Percentiles rank a stretch among this genome's conserved stretches.
Conservation (phyloP, 2,329 filamentous ascomycete species). For the Ophiostoma himal-ulmi region DNA sequence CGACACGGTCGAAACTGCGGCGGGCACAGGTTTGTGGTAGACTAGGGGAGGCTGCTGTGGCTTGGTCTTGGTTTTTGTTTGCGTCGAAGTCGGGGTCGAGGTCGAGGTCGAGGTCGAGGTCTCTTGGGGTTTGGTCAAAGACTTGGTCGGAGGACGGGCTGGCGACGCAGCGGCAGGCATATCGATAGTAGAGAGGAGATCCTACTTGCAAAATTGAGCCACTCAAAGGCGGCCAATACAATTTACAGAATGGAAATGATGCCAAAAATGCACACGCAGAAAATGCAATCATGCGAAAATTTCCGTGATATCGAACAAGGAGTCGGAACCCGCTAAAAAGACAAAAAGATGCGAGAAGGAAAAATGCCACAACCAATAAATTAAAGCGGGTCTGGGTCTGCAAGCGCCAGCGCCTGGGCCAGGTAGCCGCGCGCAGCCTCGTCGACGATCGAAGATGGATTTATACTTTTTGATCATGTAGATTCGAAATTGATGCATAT, state of each 20-base stretch:
- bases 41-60: conserved; percentile 1
- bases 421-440: conserved; percentile 8
- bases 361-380: background rate
- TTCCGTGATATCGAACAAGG: background rate
- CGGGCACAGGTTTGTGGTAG: background rate
- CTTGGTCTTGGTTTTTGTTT: background rate
- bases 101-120: background rate
- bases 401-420: background rate
- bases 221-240: background rate
- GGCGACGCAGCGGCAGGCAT: conserved; percentile 13
- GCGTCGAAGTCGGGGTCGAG: background rate
- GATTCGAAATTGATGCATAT: background rate
- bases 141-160: background rate
- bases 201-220: background rate
- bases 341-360: background rate
- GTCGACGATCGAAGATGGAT: background rate
- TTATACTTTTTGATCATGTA: background rate
- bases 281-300: background rate
- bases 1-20: background rate
- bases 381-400: background rate
- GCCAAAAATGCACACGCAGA: background rate
- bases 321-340: conserved; percentile 6
- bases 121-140: background rate
- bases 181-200: background rate
- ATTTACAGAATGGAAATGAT: background rate